Evolutionary conservation across 768 basidiomycete species (phyloP).

Genomic region (Gyrodon lividus): DNA sequence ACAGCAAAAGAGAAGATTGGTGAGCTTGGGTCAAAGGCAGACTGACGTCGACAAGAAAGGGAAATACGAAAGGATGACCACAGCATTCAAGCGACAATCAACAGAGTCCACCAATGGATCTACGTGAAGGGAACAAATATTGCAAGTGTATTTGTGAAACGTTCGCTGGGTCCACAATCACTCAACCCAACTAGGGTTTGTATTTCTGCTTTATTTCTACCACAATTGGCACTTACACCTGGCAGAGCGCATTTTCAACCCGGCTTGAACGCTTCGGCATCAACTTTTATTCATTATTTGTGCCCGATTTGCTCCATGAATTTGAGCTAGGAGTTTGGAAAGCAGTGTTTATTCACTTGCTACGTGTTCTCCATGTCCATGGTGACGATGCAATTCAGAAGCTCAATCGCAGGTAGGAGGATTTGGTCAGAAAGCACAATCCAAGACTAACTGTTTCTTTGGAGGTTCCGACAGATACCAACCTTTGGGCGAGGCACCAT

Average conservation of each 20-base stretch:
- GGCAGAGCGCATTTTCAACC: conserved; percentile 38
- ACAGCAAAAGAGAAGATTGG: conserved; percentile 7
- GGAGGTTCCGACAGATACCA: conserved; percentile 31
- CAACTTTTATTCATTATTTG: conserved; percentile 17
- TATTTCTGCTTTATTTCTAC: background rate
- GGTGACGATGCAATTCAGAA: conserved; percentile 5
- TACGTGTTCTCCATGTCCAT: conserved; percentile 16
- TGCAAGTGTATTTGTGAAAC: background rate
- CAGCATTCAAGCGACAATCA: background rate
- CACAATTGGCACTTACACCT: background rate
- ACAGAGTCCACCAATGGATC: conserved; percentile 1
- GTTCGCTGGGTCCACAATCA: background rate
- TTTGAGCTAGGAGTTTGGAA: conserved; percentile 28
- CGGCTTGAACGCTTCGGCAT: conserved; percentile 8
- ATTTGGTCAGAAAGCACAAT: background rate
- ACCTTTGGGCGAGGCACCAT: conserved; percentile 37
- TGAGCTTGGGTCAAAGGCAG: conserved; percentile 9
- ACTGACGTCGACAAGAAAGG: background rate
- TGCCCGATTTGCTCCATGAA: conserved; percentile 24
- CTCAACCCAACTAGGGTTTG: background rate
- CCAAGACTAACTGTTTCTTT: background rate
- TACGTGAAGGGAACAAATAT: conserved; percentile 2
- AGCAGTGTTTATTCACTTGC: conserved; percentile 20
- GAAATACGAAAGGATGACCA: conserved; percentile 2
- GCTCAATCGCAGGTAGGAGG: conserved; percentile 13